Evolutionary conservation across 495 filamentous ascomycete genomes (phyloP), one percentile per base, ranked within the genome.

Genomic region (Letharia lupina): DNA sequence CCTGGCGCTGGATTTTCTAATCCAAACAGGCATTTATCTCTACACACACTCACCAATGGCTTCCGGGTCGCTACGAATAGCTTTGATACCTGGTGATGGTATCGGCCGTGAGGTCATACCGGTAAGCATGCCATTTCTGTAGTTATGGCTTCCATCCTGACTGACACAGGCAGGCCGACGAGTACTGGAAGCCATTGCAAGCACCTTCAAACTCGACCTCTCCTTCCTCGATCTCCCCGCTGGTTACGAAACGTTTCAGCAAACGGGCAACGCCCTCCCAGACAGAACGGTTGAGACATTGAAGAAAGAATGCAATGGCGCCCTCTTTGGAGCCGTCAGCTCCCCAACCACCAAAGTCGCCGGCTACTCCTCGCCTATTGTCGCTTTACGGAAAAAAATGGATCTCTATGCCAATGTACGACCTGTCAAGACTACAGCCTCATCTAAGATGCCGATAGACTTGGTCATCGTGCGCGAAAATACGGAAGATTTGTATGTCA

Each of bases 71-170:
- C 79, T 85, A 68, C 80, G 83, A 69, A 85, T 85, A 78, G 83
- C 92, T 74, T 89, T 98, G 74, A 96, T 98, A 72, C 91, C 94
- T 76, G 94, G 94, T 75, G 94, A 98, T 80, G 94, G 94, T 76
- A 98, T 98, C 77, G 94, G 94, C 76, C 90, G 90, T 73, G 94
- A 98, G 79, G 94, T 98, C 75, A 96, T 98, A 77, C 95, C 95
- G 69, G 82, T 84, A 75, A 67, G 77, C 33, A 31, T 10, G 10
- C 35, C 31, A 9, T 35, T 72, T 65, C 31, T 61, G 62, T n/a
- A 64, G 64, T 52, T 40, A 47, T 57, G 52, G 44, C 57, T 60
- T 56, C 44, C 58, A 52, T 39, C 52, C 64, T 60, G 35, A 61
- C 23, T 68, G 60, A 65, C 61, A 47, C 70, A 84, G 83, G 93